These are phyloP conservation scores for Hyphodiscus hymeniophilus DNA, from an alignment of 495 filamentous ascomycete genomes.

Conservation along the genomic window DNA sequence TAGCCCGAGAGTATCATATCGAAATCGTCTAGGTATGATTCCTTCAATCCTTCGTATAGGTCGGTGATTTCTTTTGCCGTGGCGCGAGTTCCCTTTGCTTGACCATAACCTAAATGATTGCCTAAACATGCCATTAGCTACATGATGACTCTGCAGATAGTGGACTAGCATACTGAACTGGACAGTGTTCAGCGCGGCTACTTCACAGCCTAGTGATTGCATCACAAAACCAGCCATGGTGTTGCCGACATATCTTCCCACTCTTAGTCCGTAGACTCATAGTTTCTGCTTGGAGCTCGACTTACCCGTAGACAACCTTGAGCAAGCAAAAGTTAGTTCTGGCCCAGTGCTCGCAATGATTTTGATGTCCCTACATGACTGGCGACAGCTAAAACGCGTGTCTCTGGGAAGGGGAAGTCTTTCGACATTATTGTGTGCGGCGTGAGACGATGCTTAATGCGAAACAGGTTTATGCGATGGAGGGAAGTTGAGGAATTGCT, in stretches of 20 bases:
- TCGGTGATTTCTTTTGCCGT: constrained; percentile 76
- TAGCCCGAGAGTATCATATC: constrained; percentile 92
- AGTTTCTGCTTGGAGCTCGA: constrained; percentile 16
- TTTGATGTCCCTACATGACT: constrained; percentile 76
- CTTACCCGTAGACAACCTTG: constrained; percentile 76
- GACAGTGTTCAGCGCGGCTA: constrained; percentile 87
- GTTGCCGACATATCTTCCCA: constrained; percentile 84
- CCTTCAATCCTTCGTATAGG: constrained; percentile 74
- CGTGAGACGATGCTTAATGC: not conserved
- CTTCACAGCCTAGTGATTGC: constrained; percentile 88
- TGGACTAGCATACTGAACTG: constrained; percentile 56
- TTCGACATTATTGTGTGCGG: constrained; percentile 6
- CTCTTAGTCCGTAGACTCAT: constrained; percentile 9
- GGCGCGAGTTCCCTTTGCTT: constrained; percentile 73
- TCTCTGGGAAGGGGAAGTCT: constrained; percentile 62
- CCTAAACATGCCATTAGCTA: constrained; percentile 38
- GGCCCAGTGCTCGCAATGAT: constrained; percentile 4
- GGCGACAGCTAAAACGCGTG: constrained; percentile 82
- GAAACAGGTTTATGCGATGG: not conserved
- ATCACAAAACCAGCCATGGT: constrained; percentile 89
- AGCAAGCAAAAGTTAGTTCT: constrained; percentile 18
- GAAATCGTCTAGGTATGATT: constrained; percentile 76
- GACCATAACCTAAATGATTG: constrained; percentile 87
- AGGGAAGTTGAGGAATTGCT: not conserved
- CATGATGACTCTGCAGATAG: not conserved